phyloP scores from a whole-genome alignment of 441 rosid species.

The Corymbia calophylla region DNA sequence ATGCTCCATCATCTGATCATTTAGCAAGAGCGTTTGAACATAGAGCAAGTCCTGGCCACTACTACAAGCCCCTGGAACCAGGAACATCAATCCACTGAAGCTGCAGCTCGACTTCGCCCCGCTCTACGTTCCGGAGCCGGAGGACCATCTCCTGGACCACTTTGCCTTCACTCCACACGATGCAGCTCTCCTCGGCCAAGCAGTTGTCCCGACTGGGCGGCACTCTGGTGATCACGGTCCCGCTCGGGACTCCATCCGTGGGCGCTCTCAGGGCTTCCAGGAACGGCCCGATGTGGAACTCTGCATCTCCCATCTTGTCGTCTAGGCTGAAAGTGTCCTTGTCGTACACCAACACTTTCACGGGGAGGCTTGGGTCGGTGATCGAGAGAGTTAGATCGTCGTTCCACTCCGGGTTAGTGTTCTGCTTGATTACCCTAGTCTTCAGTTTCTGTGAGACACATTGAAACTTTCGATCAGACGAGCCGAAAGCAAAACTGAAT shows the following conservation, averaged over 20 bases:
- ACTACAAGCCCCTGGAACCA: slow-evolving; percentile 46
- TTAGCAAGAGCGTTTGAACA: neutral
- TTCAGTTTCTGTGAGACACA: slow-evolving; percentile 52
- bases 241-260: slow-evolving; percentile 35
- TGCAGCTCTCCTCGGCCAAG: slow-evolving; percentile 49
- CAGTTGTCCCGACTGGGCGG: slow-evolving; percentile 51
- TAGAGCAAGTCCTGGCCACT: neutral
- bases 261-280: slow-evolving; percentile 53
- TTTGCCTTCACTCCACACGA: slow-evolving; percentile 38
- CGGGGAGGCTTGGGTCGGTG: slow-evolving; percentile 46
- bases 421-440: slow-evolving; percentile 64
- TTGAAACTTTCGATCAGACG: neutral
- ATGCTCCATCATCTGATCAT: neutral
- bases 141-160: slow-evolving; percentile 55
- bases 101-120: slow-evolving; percentile 55
- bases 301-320: slow-evolving; percentile 96
- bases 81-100: slow-evolving; percentile 76
- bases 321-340: slow-evolving; percentile 71
- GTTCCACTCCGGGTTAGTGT: slow-evolving; percentile 86
- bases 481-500: neutral
- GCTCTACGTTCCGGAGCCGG: slow-evolving; percentile 53
- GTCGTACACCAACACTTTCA: slow-evolving; percentile 79
- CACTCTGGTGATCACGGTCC: slow-evolving; percentile 42
- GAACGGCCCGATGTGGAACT: slow-evolving; percentile 47
- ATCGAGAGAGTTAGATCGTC: slow-evolving; percentile 85